These are phyloP conservation scores for Penicillium sp. DNA, from an alignment of 2,329 filamentous ascomycete genomes.

Conservation along the genomic window DNA sequence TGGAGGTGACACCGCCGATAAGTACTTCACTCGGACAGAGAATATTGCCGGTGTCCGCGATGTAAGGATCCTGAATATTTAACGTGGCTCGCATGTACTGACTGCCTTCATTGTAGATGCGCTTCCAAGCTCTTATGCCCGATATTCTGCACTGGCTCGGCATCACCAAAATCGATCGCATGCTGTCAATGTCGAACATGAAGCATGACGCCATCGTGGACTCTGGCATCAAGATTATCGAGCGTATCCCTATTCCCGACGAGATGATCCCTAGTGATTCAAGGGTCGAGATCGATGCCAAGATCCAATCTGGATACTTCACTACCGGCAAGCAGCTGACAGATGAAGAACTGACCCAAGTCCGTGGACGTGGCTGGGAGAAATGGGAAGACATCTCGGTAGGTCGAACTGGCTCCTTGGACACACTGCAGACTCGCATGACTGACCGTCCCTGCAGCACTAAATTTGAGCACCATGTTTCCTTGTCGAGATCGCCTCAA, in stretches of 20 bases:
- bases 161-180: conserved; percentile 96
- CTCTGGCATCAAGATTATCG: conserved; percentile 68
- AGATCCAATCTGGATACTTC: conserved; percentile 88
- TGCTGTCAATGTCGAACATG: conserved; percentile 95
- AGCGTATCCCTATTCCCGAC: conserved; percentile 87
- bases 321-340: conserved; percentile 89
- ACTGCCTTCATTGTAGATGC: conserved; percentile 61
- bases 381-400: conserved; percentile 54
- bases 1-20: conserved; percentile 39
- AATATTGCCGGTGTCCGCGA: conserved; percentile 94
- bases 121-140: conserved; percentile 97
- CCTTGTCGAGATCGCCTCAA: neutral
- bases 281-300: conserved; percentile 97
- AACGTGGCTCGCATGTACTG: conserved; percentile 7
- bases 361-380: conserved; percentile 90
- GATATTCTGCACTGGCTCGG: conserved; percentile 97
- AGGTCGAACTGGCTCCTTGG: conserved; percentile 8
- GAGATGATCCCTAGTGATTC: conserved; percentile 93
- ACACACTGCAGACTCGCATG: neutral
- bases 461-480: neutral
- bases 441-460: conserved; percentile 18
- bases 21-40: conserved; percentile 94
- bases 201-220: conserved; percentile 53
- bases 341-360: conserved; percentile 76
- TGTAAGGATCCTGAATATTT: conserved; percentile 21